These are phyloP conservation scores for Nakazawaea sp. DNA, from an alignment of 805 yeast species.

Conservation along the genomic window DNA sequence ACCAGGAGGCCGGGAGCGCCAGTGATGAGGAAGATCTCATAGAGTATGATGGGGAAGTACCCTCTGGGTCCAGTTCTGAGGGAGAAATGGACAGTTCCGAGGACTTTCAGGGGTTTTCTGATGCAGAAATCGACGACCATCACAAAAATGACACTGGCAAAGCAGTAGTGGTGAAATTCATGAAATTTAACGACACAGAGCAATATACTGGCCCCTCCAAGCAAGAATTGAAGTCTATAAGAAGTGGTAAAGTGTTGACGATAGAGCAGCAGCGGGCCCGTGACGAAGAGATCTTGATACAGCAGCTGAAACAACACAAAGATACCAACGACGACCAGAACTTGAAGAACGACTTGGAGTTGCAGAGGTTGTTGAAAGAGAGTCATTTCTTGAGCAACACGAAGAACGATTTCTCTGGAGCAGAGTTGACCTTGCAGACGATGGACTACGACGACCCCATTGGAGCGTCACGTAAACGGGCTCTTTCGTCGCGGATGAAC, in stretches of 20 bases:
- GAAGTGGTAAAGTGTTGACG: conserved; percentile 58
- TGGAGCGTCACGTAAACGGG: conserved; percentile 64
- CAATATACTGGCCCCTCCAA: conserved; percentile 28
- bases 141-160: conserved; percentile 16
- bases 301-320: conserved; percentile 18
- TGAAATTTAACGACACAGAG: conserved; percentile 21
- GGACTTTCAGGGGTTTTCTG: conserved; percentile 19
- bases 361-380: conserved; percentile 63
- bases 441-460: conserved; percentile 54
- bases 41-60: conserved; percentile 10
- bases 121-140: conserved; percentile 16
- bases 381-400: conserved; percentile 54
- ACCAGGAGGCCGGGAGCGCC: conserved; percentile 11
- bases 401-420: conserved; percentile 46
- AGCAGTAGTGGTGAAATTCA: conserved; percentile 44
- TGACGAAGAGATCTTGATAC: conserved; percentile 22
- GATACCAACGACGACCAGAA: conserved; percentile 40
- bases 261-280: conserved; percentile 19
- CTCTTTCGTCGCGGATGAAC: conserved; percentile 52
- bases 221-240: conserved; percentile 43
- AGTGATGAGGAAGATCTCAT: conserved; percentile 20
- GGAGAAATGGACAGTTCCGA: conserved; percentile 14
- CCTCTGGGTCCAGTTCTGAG: conserved; percentile 10
- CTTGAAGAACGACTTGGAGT: conserved; percentile 61
- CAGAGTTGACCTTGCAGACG: conserved; percentile 57